Evolutionary conservation across 768 basidiomycete genomes (phyloP).

Genomic region (Amanita pseudoporphyria): DNA sequence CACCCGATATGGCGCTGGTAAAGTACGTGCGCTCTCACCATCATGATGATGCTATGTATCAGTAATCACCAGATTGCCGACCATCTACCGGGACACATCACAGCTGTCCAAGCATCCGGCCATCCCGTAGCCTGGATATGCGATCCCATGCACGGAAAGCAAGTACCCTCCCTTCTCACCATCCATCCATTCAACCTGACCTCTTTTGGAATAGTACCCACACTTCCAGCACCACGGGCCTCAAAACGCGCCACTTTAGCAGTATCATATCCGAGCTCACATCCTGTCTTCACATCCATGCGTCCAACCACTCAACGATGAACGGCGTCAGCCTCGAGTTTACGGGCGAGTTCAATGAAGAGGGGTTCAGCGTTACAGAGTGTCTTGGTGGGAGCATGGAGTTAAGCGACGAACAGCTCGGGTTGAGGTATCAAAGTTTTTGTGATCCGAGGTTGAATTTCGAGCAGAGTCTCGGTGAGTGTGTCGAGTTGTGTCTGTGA

Average conservation of each 20-base stretch:
- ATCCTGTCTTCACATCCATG: slow-evolving; percentile 73
- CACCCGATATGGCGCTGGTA: slow-evolving; percentile 85
- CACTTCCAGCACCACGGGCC: slow-evolving; percentile 61
- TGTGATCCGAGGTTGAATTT: slow-evolving; percentile 94
- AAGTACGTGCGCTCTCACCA: slow-evolving; percentile 34
- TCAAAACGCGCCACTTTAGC: slow-evolving; percentile 87
- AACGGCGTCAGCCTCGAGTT: slow-evolving; percentile 86
- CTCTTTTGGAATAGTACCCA: slow-evolving; percentile 52
- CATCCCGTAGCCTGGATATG: slow-evolving; percentile 94
- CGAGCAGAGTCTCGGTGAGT: slow-evolving; percentile 85
- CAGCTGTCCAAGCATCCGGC: slow-evolving; percentile 63
- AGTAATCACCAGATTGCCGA: slow-evolving; percentile 48
- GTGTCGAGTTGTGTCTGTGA: too few relatives aligned
- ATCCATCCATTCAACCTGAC: slow-evolving; percentile 1
- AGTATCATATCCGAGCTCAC: slow-evolving; percentile 86
- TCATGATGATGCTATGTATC: neutral
- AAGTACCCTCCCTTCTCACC: slow-evolving; percentile 28
- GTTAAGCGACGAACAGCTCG: slow-evolving; percentile 79
- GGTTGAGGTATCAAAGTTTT: slow-evolving; percentile 88
- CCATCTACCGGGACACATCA: slow-evolving; percentile 73
- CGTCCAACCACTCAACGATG: slow-evolving; percentile 59
- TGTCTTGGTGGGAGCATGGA: slow-evolving; percentile 97
- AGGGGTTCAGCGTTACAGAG: slow-evolving; percentile 94
- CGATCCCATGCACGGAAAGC: slow-evolving; percentile 99
- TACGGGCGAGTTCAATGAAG: slow-evolving; percentile 83